Conservation (phyloP, 176 grass and related monocot species). For the Avena atlantica region DNA sequence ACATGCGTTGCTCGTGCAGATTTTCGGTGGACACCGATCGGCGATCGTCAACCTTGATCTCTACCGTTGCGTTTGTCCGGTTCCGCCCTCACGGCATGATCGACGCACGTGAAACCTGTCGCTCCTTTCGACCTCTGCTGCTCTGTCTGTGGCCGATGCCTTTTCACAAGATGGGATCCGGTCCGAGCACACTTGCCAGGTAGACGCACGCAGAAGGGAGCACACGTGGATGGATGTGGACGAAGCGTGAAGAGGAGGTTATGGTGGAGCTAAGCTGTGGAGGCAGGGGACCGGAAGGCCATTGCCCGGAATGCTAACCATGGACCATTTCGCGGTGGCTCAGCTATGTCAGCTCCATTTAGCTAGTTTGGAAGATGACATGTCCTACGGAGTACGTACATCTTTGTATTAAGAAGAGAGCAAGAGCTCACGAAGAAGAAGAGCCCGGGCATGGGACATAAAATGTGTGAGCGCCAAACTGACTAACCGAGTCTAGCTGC, state of each 20-base stretch:
- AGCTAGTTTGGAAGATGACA: neutral
- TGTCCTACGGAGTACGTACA: neutral
- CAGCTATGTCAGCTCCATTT: neutral
- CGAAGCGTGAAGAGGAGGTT: neutral
- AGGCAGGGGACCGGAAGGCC: neutral
- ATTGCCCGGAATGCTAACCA: neutral
- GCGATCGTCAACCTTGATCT: neutral
- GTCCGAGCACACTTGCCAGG: neutral
- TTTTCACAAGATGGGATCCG: neutral
- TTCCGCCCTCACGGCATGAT: neutral
- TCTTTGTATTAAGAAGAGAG: neutral
- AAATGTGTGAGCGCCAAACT: too few species aligned
- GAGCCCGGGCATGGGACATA: too few species aligned
- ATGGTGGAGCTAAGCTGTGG: neutral
- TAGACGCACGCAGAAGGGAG: neutral
- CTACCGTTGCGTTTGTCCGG: neutral
- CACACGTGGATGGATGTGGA: slow-evolving; percentile 10
- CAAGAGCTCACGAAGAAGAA: neutral
- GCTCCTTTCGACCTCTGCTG: neutral
- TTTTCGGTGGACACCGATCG: neutral
- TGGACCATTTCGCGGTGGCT: neutral
- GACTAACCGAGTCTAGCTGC: too few species aligned
- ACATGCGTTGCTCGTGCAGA: neutral
- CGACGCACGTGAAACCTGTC: neutral
- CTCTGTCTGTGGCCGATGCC: neutral